Evolutionary conservation across 495 filamentous ascomycete genomes (phyloP), one percentile per base, ranked within the genome.

Genomic region (Xylaria sp.): DNA sequence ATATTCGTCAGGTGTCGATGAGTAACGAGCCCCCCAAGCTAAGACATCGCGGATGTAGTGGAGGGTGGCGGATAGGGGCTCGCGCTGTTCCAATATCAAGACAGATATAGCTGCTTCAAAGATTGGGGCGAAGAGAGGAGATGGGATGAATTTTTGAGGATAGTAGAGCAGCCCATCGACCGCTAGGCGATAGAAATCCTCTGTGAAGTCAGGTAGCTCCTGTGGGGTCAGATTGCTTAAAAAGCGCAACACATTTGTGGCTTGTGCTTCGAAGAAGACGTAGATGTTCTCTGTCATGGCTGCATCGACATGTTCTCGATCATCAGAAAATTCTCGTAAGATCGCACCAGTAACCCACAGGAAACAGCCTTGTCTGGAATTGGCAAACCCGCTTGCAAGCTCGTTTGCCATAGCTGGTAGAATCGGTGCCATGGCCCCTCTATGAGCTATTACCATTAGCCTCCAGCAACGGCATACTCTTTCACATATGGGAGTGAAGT

Each of bases 261-360:
- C 90, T 80, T 99, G 96, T 71, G 93, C 92, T 78, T 98, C 93
- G 77, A 97, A 96, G 84, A 99, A 99, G 50, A 89, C 86, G 83
- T 94, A 98, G 61, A 98, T 95, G 65, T 93, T 90, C 58, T 91
- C 86, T n/a, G 92, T 92, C n/a, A 93, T 96, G n/a, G 85, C 80
- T 29, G 89, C 84, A 57, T 94, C 90, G n/a, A 97, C 93, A 62
- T 90, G 87, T 70, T 97, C 94, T 55, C 90, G 89, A 55, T 95
- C 95, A 67, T 94, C 92, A 0, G 93, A 93, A 78, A 97, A 99
- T 76, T 99, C 96, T 52, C 97, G 92, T 21, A 98, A 87, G 71
- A 99, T 95, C 14, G 96, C 92, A 72, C 93, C 93, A 3, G 95
- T 97, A 31, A 94, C 95, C 96, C 96, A 99, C 48, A 99, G 83